Evolutionary conservation across 2,329 filamentous ascomycete genomes (phyloP).

Genomic region (Phialophora verrucosa): DNA sequence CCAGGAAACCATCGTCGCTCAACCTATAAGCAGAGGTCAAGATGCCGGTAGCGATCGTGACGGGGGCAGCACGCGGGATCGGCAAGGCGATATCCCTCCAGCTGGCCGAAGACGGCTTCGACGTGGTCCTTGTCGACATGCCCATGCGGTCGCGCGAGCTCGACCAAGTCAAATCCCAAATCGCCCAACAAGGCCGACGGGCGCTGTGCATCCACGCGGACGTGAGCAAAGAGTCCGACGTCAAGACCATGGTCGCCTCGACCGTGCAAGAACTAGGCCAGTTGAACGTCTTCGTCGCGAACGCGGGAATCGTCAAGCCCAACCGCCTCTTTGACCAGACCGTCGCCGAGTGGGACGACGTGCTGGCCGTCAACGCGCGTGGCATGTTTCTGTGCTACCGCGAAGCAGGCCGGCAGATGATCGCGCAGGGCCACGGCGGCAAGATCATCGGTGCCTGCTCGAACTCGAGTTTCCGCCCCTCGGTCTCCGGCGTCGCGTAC

Average conservation of each 20-base stretch:
- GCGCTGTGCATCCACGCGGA: conserved; percentile 64
- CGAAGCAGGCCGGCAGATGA: conserved; percentile 68
- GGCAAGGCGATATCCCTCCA: conserved; percentile 58
- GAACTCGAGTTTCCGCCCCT: conserved; percentile 62
- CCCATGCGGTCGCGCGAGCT: conserved; percentile 3
- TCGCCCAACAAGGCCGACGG: conserved; percentile 13
- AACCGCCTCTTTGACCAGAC: conserved; percentile 62
- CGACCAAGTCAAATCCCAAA: conserved; percentile 8
- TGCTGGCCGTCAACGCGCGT: conserved; percentile 68
- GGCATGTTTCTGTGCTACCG: conserved; percentile 70
- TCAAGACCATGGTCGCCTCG: conserved; percentile 58
- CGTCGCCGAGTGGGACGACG: conserved; percentile 60
- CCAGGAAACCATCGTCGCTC: too few species aligned
- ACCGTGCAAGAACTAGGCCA: conserved; percentile 61
- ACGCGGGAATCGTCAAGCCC: conserved; percentile 66
- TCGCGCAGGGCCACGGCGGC: conserved; percentile 58
- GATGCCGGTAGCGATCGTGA: conserved; percentile 48
- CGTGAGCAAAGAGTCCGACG: conserved; percentile 61
- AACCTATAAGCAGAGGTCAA: not conserved
- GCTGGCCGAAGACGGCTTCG: conserved; percentile 60
- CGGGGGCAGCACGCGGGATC: conserved; percentile 63
- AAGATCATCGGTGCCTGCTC: conserved; percentile 61
- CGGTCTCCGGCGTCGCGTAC: conserved; percentile 65
- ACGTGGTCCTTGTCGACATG: conserved; percentile 46
- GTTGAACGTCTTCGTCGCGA: conserved; percentile 60